These are phyloP conservation scores for Phoma sp. DNA, from an alignment of 2,329 filamentous ascomycete species.

Conservation along the genomic window DNA sequence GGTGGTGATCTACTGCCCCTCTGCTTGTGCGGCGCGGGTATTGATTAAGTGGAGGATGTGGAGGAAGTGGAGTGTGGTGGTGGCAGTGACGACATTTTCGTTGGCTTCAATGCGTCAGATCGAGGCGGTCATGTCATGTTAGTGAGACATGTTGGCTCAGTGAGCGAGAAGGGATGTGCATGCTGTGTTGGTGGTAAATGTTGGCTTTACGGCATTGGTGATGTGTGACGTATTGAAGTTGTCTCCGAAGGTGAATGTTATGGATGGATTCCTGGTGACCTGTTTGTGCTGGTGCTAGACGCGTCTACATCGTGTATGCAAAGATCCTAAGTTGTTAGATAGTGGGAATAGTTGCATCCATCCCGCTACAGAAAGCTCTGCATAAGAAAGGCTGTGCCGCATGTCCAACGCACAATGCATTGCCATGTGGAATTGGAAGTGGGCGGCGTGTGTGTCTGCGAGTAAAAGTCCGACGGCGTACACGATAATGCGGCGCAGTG, in stretches of 20 bases:
- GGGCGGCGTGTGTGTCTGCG: background rate
- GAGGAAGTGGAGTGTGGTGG: background rate
- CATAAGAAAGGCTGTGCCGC: too few relatives aligned
- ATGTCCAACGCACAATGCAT: background rate
- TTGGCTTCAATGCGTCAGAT: background rate
- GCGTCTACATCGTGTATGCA: background rate
- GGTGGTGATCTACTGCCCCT: background rate
- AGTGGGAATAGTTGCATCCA: too few relatives aligned
- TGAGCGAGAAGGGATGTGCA: background rate
- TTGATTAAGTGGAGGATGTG: background rate
- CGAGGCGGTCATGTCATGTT: too few relatives aligned
- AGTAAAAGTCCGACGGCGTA: background rate
- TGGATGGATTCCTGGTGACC: background rate
- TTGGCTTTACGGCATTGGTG: background rate
- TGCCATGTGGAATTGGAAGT: background rate
- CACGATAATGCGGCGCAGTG: constrained; percentile 4
- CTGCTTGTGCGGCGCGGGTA: background rate
- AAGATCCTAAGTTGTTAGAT: background rate
- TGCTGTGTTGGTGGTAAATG: background rate
- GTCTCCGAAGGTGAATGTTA: background rate
- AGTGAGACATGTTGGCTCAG: too few relatives aligned
- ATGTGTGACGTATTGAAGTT: too few relatives aligned
- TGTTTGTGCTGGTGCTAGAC: background rate
- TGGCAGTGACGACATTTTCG: background rate
- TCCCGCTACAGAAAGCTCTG: too few relatives aligned